Conservation (phyloP, 352 stramenopile species). For the Phytophthora litchii region DNA sequence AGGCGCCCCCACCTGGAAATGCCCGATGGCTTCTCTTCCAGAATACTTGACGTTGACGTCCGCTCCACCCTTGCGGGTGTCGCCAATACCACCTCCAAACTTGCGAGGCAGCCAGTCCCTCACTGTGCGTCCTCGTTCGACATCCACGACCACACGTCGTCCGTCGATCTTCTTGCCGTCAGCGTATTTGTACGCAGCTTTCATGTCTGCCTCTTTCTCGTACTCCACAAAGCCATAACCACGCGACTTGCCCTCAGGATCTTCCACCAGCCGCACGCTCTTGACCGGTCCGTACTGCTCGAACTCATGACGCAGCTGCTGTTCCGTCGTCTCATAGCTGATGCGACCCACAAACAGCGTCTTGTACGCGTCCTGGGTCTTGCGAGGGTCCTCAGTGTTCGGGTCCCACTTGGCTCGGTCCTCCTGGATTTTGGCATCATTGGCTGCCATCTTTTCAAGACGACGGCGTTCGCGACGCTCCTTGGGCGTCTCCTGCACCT, state of each 20-base stretch:
- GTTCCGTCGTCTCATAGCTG: conserved; percentile 98
- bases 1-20: conserved; percentile 38
- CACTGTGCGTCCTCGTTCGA: conserved; percentile 97
- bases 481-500: conserved; percentile 78
- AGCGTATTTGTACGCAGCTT: conserved; percentile 93
- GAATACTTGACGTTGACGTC: conserved; percentile 91
- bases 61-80: conserved; percentile 77
- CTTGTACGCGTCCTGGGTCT: conserved; percentile 95
- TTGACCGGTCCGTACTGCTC: conserved; percentile 94
- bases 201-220: conserved; percentile 97
- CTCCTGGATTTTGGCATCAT: conserved; percentile 73
- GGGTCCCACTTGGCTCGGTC: conserved; percentile 76
- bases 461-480: conserved; percentile 69
- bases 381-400: conserved; percentile 59
- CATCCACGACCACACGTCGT: conserved; percentile 96
- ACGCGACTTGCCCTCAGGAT: conserved; percentile 90
- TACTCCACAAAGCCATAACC: conserved; percentile 99
- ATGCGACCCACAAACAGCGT: conserved; percentile 98
- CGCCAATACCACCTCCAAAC: conserved; percentile 94
- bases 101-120: conserved; percentile 95
- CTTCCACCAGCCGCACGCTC: conserved; percentile 88
- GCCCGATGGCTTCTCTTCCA: conserved; percentile 51
- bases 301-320: conserved; percentile 97
- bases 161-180: conserved; percentile 98
- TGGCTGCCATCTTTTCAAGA: conserved; percentile 58